Percentiles rank a stretch among this genome's conserved stretches.
These are phyloP conservation scores for Tagetes erecta DNA, from an alignment of 129 eudicot species.

Conservation along the genomic window DNA sequence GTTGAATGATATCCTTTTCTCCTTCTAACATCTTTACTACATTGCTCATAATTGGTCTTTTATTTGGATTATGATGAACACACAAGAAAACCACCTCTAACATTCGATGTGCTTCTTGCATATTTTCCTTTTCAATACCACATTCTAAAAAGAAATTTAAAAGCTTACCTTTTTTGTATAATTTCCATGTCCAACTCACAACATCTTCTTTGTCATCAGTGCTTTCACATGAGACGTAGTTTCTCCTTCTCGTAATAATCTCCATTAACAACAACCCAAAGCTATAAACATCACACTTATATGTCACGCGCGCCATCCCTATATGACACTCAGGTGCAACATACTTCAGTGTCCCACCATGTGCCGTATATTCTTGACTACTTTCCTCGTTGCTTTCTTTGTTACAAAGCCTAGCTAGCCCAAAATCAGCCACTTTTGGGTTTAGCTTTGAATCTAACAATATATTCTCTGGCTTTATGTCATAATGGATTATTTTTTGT, in stretches of 20 bases:
- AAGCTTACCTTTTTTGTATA: conserved; percentile 7
- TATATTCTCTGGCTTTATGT: conserved; percentile 11
- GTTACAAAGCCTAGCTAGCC: conserved; percentile 6
- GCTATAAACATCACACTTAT: conserved; percentile 14
- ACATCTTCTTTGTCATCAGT: neutral
- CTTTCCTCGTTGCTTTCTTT: conserved; percentile 7
- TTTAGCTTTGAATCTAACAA: conserved; percentile 4
- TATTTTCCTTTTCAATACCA: conserved; percentile 1
- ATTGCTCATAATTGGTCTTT: conserved; percentile 13
- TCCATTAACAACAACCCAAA: conserved; percentile 6
- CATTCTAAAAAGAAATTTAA: neutral
- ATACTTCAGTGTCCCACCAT: neutral
- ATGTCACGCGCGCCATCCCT: neutral
- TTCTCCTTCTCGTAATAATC: conserved; percentile 14
- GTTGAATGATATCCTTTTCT: neutral
- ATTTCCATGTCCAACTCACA: conserved; percentile 1
- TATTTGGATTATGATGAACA: conserved; percentile 2
- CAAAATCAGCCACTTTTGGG: conserved; percentile 8
- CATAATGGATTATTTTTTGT: conserved; percentile 12
- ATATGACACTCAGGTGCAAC: neutral
- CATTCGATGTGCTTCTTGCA: conserved; percentile 6
- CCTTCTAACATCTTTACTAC: conserved; percentile 15
- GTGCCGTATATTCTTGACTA: neutral
- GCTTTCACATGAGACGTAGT: neutral
- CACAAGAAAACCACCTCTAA: conserved; percentile 13